Evolutionary conservation across 192 early-diverging fungal genomes (phyloP), one percentile per base, ranked within the genome.

Genomic region (Mortierella hygrophila): DNA sequence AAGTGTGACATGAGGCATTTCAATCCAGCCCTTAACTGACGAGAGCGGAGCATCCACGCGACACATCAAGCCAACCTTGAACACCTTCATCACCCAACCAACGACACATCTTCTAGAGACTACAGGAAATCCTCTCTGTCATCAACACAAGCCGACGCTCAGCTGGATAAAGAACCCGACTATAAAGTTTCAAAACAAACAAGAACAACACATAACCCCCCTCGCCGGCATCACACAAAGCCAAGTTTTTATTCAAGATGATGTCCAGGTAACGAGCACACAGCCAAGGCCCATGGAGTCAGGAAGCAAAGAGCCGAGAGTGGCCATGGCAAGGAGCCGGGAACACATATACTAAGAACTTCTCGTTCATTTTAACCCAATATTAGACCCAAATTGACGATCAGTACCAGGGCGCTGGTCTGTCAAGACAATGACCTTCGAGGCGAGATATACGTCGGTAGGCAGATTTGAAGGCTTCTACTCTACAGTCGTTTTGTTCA

Each of bases 391-490:
- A 80, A 70, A 77, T 68, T 85, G 70, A 85, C 80, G 6, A 85
- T 88, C 47, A 84, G 88, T 38, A 81, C 75, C 29, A 75, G 82
- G 11, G 86, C 88, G 16, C 68, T 92, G 23, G 90, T 92, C 0
- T 92, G 92, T 73, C 85, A 90, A 74, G 92, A 92, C 69, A 89
- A 88, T 13, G 90, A 91, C 49, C 84, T 92, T n/a, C 68, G 88
- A 70, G 92, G 92, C 38, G 89, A 90, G 47, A 89, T 92, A 35
- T 69, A 77, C 15, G 86, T 92, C 44, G 91, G 91, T 90, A 90
- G 78, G 83, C 0, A 23, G 16, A 10, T 15, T 23, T 4, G 0
- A 40, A 23, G 3, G 35, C 3, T 18, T 29, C 0, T 29, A 1
- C 0, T 8, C 10, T 38, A 21, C 21, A 11, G 40, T 69, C 15